Evolutionary conservation across 306 rosid species (phyloP).

Genomic region (Inga laurina): DNA sequence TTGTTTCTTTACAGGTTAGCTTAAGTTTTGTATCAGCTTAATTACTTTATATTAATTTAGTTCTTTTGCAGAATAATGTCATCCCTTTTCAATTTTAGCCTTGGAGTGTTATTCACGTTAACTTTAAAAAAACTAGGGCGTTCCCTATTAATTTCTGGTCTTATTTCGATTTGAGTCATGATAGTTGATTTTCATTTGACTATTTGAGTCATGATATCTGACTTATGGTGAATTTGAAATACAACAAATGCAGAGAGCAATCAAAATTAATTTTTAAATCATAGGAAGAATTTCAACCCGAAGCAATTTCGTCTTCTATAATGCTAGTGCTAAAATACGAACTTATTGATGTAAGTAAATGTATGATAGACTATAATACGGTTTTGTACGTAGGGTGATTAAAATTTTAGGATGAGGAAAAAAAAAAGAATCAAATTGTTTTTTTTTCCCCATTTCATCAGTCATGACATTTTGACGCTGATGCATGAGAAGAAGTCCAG

Average conservation of each 20-base stretch:
- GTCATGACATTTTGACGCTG: background rate
- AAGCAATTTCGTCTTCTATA: background rate
- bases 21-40: background rate
- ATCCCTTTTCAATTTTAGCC: background rate
- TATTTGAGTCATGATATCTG: background rate
- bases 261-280: too few species aligned
- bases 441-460: background rate
- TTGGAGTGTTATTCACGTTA: slow-evolving; percentile 12
- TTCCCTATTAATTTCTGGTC: background rate
- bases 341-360: background rate
- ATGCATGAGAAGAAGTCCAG: background rate
- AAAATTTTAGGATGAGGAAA: background rate
- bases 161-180: background rate
- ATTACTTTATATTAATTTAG: background rate
- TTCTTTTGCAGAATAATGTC: background rate
- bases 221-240: background rate
- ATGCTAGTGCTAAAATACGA: background rate
- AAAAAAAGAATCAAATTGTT: too few species aligned
- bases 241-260: too few species aligned
- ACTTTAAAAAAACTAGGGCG: background rate
- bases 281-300: background rate
- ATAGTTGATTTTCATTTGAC: background rate
- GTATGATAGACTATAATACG: background rate
- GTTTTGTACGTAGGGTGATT: background rate
- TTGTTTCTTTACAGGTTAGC: slow-evolving; percentile 8